These are phyloP conservation scores for Stemphylium lycopersici DNA, from an alignment of 2,329 filamentous ascomycete species.

Conservation along the genomic window DNA sequence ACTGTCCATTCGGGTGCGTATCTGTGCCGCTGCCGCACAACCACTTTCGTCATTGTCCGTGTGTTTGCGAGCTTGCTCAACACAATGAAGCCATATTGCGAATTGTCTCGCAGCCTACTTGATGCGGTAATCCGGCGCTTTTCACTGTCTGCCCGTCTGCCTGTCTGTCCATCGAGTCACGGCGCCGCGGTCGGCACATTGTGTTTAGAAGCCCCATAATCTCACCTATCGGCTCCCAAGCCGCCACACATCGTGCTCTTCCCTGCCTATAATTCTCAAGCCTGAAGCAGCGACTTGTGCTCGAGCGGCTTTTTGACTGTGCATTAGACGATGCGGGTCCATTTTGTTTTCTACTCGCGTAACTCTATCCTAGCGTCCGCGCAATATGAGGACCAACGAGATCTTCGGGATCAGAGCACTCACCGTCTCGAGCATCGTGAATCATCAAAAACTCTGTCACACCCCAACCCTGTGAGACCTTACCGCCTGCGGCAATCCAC, in stretches of 20 bases:
- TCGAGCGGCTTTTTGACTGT: conserved; percentile 13
- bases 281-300: conserved; percentile 18
- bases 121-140: conserved; percentile 19
- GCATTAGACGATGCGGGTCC: conserved; percentile 23
- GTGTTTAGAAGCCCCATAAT: conserved; percentile 22
- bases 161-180: conserved; percentile 19
- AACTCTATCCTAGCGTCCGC: conserved; percentile 19
- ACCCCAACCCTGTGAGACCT: conserved; percentile 8
- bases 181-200: not conserved
- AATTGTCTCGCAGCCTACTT: conserved; percentile 21
- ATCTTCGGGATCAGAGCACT: conserved; percentile 18
- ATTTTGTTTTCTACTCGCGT: conserved; percentile 24
- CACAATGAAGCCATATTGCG: conserved; percentile 29
- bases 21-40: conserved; percentile 23
- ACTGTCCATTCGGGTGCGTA: conserved; percentile 29
- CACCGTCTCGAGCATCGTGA: conserved; percentile 22
- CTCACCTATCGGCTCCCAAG: conserved; percentile 25
- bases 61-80: conserved; percentile 19
- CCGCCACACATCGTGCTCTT: conserved; percentile 18
- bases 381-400: conserved; percentile 28
- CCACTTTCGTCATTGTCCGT: conserved; percentile 14
- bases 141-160: conserved; percentile 20
- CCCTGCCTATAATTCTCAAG: conserved; percentile 21
- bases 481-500: conserved; percentile 24
- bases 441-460: conserved; percentile 6